A percentile compares a stretch with the other conserved stretches of the same genome.
phyloP scores from a whole-genome alignment of 768 basidiomycete species.

The Lanmaoa pseudosensibilis region DNA sequence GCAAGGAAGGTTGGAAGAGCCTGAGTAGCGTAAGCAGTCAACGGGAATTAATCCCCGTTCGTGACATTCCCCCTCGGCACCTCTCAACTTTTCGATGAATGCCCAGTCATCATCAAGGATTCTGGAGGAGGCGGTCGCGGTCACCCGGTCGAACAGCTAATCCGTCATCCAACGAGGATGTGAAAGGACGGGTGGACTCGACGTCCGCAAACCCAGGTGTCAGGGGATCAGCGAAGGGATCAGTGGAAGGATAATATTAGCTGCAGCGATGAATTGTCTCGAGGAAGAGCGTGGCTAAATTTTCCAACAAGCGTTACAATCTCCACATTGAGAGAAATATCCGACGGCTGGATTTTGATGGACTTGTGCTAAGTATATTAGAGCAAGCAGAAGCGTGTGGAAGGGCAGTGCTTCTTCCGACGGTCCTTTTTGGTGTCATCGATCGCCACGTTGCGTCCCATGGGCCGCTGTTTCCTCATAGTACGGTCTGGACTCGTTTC shows the following conservation, averaged over 20 bases:
- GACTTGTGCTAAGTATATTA: too few species aligned
- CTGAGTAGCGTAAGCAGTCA: conserved; percentile 61
- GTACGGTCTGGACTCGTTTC: too few species aligned
- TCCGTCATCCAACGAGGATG: conserved; percentile 59
- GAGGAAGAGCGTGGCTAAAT: too few species aligned
- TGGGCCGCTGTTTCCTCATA: too few species aligned
- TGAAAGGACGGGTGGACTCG: conserved; percentile 58
- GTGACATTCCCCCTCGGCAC: neutral
- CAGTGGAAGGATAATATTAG: conserved; percentile 19
- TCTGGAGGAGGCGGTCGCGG: conserved; percentile 48
- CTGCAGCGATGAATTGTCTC: neutral
- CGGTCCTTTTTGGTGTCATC: too few species aligned
- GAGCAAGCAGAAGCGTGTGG: too few species aligned
- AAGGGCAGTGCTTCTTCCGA: too few species aligned
- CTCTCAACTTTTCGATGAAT: conserved; percentile 48
- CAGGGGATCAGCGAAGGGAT: conserved; percentile 39
- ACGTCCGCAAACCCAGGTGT: conserved; percentile 38
- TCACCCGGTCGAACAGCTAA: conserved; percentile 52
- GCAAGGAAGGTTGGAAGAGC: conserved; percentile 49
- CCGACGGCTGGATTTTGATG: too few species aligned
- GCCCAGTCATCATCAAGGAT: conserved; percentile 75
- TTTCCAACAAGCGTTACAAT: too few species aligned
- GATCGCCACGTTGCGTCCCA: too few species aligned
- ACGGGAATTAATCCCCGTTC: conserved; percentile 61
- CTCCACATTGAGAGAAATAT: too few species aligned